Conservation (phyloP, 495 filamentous ascomycete species). For the Hyphodiscus hymeniophilus region DNA sequence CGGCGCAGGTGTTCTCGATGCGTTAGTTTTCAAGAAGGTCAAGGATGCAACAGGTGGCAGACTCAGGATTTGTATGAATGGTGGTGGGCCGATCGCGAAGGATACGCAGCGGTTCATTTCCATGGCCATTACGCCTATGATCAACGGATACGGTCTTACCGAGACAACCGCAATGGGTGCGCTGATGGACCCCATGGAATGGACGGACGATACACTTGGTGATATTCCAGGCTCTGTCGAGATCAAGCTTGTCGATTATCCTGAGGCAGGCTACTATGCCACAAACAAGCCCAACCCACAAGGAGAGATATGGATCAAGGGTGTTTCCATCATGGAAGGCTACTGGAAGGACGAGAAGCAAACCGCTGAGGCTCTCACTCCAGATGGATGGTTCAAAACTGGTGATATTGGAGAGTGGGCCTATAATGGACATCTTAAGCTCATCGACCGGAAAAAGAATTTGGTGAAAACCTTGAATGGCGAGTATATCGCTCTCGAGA, state of each 20-base stretch:
- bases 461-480: slow-evolving; percentile 91
- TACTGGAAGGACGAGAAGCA: slow-evolving; percentile 84
- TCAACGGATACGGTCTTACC: slow-evolving; percentile 91
- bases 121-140: slow-evolving; percentile 82
- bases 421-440: slow-evolving; percentile 66
- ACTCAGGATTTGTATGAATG: slow-evolving; percentile 75
- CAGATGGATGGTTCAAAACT: slow-evolving; percentile 92
- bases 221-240: slow-evolving; percentile 76
- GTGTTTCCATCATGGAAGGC: slow-evolving; percentile 57
- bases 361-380: slow-evolving; percentile 63
- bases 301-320: slow-evolving; percentile 90
- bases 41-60: slow-evolving; percentile 84
- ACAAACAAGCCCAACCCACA: slow-evolving; percentile 84
- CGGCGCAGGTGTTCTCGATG: slow-evolving; percentile 62
- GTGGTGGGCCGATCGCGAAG: slow-evolving; percentile 77
- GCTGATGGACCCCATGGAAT: slow-evolving; percentile 81
- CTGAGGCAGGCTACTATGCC: slow-evolving; percentile 84
- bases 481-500: slow-evolving; percentile 98
- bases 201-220: slow-evolving; percentile 77
- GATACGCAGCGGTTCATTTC: slow-evolving; percentile 85
- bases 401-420: slow-evolving; percentile 93
- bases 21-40: slow-evolving; percentile 81
- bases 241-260: slow-evolving; percentile 90
- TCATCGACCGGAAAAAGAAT: slow-evolving; percentile 99
- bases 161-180: slow-evolving; percentile 93